Evolutionary conservation across 805 yeast species (phyloP).

Genomic region (Blastobotrys chiropterorum): DNA sequence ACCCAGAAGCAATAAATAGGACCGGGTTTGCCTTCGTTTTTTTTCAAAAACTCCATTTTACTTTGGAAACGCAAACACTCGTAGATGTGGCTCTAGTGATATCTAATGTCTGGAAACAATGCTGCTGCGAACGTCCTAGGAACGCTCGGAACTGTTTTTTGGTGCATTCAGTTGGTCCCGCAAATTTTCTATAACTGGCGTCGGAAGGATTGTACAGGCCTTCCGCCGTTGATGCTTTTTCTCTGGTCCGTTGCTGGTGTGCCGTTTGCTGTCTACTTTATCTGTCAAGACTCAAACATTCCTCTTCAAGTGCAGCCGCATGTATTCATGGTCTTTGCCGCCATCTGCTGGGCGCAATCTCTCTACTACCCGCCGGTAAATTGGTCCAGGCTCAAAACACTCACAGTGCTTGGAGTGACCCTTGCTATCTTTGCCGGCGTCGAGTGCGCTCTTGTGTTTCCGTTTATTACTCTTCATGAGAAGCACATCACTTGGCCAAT

Average conservation of each 20-base stretch:
- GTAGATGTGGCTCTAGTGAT: neutral
- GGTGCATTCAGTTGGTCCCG: slow-evolving; percentile 91
- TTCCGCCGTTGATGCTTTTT: slow-evolving; percentile 84
- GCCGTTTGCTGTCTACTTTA: slow-evolving; percentile 82
- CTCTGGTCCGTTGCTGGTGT: slow-evolving; percentile 76
- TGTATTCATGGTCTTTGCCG: slow-evolving; percentile 64
- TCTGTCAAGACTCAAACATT: slow-evolving; percentile 60
- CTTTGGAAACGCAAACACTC: neutral
- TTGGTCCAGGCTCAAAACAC: slow-evolving; percentile 32
- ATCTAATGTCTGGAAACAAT: neutral
- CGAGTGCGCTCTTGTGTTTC: slow-evolving; percentile 66
- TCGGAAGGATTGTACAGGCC: slow-evolving; percentile 74
- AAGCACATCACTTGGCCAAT: slow-evolving; percentile 67
- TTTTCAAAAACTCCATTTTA: neutral
- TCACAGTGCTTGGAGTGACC: slow-evolving; percentile 34
- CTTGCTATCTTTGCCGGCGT: slow-evolving; percentile 45
- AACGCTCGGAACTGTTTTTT: slow-evolving; percentile 81
- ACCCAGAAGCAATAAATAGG: neutral
- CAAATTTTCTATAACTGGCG: slow-evolving; percentile 72
- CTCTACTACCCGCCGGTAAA: slow-evolving; percentile 67
- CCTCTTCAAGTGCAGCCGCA: slow-evolving; percentile 87
- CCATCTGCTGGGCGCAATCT: slow-evolving; percentile 61
- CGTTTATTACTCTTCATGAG: slow-evolving; percentile 51
- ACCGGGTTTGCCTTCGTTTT: too few relatives aligned
- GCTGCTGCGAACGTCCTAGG: slow-evolving; percentile 70